Evolutionary conservation across 257 asterid species (phyloP).

Genomic region (Primulina huaijiensis): DNA sequence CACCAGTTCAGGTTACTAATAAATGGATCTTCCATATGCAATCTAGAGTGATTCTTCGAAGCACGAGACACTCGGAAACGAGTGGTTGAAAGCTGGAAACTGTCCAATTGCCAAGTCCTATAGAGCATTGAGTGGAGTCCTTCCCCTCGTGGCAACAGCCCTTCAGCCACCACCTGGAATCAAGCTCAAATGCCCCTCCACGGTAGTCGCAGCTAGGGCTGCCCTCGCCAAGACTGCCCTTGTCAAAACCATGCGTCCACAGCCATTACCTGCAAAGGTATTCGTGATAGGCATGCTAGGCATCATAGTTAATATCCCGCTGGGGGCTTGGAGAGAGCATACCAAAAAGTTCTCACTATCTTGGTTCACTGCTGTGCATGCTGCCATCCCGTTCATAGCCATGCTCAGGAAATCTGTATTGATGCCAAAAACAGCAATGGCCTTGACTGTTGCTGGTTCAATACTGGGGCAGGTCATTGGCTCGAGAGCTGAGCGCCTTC

Average conservation of each 20-base stretch:
- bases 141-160: constrained; percentile 67
- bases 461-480: constrained; percentile 75
- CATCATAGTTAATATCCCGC: constrained; percentile 70
- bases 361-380: constrained; percentile 85
- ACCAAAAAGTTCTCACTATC: constrained; percentile 58
- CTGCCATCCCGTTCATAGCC: constrained; percentile 87
- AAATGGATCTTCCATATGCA: background rate
- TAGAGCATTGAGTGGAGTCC: constrained; percentile 59
- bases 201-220: constrained; percentile 79
- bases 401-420: constrained; percentile 81
- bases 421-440: constrained; percentile 89
- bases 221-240: constrained; percentile 75
- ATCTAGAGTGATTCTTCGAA: constrained; percentile 53
- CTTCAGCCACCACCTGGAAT: constrained; percentile 63
- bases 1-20: background rate
- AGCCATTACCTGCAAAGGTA: constrained; percentile 70
- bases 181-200: constrained; percentile 72
- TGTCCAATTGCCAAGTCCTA: constrained; percentile 84
- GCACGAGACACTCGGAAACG: constrained; percentile 69
- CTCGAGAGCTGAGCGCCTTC: constrained; percentile 73
- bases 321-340: constrained; percentile 84
- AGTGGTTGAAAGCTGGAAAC: constrained; percentile 69
- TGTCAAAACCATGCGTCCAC: constrained; percentile 71
- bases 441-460: constrained; percentile 74
- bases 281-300: constrained; percentile 66